phyloP scores from a whole-genome alignment of 805 yeast species.

The Saccharomyces paradoxus region DNA sequence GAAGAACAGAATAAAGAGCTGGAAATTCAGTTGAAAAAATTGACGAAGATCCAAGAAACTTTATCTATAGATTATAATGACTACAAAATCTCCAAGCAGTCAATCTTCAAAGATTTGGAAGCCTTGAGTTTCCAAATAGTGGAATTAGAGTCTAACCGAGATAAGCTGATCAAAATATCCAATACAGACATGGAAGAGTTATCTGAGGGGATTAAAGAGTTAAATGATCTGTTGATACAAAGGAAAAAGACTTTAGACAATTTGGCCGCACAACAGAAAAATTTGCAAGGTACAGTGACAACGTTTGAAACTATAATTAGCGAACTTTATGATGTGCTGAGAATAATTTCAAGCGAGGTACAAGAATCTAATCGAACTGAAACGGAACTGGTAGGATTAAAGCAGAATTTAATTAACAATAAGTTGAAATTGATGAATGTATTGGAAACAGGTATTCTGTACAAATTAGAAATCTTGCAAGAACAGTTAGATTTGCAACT shows the following conservation, averaged over 20 bases:
- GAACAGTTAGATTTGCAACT: slow-evolving; percentile 45
- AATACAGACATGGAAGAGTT: slow-evolving; percentile 53
- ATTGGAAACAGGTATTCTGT: slow-evolving; percentile 35
- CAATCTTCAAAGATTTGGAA: slow-evolving; percentile 50
- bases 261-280: slow-evolving; percentile 42
- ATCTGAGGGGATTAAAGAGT: slow-evolving; percentile 43
- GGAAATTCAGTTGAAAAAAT: slow-evolving; percentile 52
- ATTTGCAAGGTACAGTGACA: slow-evolving; percentile 46
- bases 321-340: slow-evolving; percentile 24
- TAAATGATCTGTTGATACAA: slow-evolving; percentile 35
- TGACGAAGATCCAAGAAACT: slow-evolving; percentile 55
- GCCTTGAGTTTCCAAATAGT: slow-evolving; percentile 48
- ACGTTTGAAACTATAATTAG: slow-evolving; percentile 39
- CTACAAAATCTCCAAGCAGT: slow-evolving; percentile 56
- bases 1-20: slow-evolving; percentile 45
- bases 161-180: slow-evolving; percentile 50
- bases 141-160: slow-evolving; percentile 51
- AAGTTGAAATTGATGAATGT: slow-evolving; percentile 33
- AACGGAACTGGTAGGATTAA: slow-evolving; percentile 41
- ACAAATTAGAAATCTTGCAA: slow-evolving; percentile 32
- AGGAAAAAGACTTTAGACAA: slow-evolving; percentile 34
- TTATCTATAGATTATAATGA: slow-evolving; percentile 52
- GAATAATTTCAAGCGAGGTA: slow-evolving; percentile 41
- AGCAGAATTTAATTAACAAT: slow-evolving; percentile 38
- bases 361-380: slow-evolving; percentile 33